These are phyloP conservation scores for Geotrichum cucujoidarum DNA, from an alignment of 1,139 yeast genomes.

Conservation along the genomic window DNA sequence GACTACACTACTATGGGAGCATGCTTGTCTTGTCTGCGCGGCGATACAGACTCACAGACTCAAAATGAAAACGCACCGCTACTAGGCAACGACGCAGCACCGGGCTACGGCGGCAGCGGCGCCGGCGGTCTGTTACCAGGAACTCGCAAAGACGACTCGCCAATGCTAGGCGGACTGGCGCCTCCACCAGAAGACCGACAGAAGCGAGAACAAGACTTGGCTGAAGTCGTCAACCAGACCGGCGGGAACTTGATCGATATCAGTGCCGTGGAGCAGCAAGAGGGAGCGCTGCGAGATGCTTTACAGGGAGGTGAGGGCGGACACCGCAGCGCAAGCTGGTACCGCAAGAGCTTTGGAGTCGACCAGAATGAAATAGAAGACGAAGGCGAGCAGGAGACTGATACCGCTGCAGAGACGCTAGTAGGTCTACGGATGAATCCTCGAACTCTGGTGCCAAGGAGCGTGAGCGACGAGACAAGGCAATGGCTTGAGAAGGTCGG, in stretches of 20 bases:
- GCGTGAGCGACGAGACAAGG: conserved; percentile 20
- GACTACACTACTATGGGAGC: conserved; percentile 27
- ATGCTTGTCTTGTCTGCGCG: conserved; percentile 26
- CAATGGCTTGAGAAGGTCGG: conserved; percentile 22
- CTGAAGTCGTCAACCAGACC: conserved; percentile 26
- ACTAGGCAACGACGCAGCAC: conserved; percentile 17
- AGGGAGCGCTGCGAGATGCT: conserved; percentile 17
- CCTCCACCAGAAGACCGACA: conserved; percentile 19
- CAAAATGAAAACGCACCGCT: conserved; percentile 20
- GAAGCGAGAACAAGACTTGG: conserved; percentile 24
- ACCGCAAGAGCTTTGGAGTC: conserved; percentile 5
- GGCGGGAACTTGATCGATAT: conserved; percentile 29
- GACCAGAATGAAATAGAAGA: conserved; percentile 4
- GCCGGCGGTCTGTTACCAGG: conserved; percentile 5
- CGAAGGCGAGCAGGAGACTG: background rate
- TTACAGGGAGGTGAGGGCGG: conserved; percentile 1
- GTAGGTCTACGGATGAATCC: background rate
- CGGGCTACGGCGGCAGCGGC: conserved; percentile 10
- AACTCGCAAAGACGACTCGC: conserved; percentile 3
- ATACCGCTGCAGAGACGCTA: background rate
- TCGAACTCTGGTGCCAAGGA: background rate
- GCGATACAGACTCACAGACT: conserved; percentile 15
- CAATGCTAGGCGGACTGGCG: conserved; percentile 1
- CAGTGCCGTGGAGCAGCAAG: conserved; percentile 28
- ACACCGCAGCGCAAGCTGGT: conserved; percentile 4